phyloP scores from a whole-genome alignment of 306 rosid species.

The Sindora glabra region DNA sequence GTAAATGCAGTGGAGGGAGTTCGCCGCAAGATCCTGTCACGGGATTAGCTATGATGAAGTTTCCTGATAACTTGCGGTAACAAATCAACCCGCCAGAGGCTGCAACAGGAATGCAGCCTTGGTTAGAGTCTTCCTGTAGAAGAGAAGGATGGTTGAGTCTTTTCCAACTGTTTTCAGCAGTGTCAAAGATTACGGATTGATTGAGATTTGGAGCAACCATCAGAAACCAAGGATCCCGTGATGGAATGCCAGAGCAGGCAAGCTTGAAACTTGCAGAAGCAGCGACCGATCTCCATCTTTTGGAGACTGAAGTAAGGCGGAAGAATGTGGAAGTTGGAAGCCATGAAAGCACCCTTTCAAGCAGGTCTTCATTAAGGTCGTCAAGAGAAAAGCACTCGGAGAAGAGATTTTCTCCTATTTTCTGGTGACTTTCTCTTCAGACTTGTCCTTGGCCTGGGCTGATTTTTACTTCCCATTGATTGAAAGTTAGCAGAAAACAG shows the following conservation, averaged over 20 bases:
- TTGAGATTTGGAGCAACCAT: slow-evolving; percentile 71
- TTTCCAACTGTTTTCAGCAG: slow-evolving; percentile 69
- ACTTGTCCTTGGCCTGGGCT: slow-evolving; percentile 13
- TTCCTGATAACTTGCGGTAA: slow-evolving; percentile 45
- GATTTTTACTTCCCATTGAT: slow-evolving; percentile 40
- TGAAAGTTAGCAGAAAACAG: slow-evolving; percentile 11
- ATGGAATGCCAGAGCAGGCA: slow-evolving; percentile 68
- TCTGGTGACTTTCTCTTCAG: slow-evolving; percentile 67
- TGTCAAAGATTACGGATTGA: slow-evolving; percentile 59
- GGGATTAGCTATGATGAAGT: slow-evolving; percentile 59
- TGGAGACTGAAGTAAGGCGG: slow-evolving; percentile 78
- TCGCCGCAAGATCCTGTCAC: slow-evolving; percentile 50
- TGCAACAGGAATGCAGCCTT: slow-evolving; percentile 71
- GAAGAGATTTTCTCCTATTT: slow-evolving; percentile 11
- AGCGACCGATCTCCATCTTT: slow-evolving; percentile 82
- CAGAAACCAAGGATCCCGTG: slow-evolving; percentile 83
- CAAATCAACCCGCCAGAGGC: slow-evolving; percentile 84
- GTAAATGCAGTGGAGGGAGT: slow-evolving; percentile 49
- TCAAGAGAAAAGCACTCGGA: slow-evolving; percentile 44
- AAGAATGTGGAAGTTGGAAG: slow-evolving; percentile 79
- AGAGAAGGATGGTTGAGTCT: slow-evolving; percentile 44
- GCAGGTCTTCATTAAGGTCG: slow-evolving; percentile 79
- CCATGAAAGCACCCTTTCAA: slow-evolving; percentile 80
- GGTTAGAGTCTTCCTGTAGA: slow-evolving; percentile 28
- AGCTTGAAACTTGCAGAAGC: slow-evolving; percentile 72